These are phyloP conservation scores for Cymodocea nodosa DNA, from an alignment of 116 monocot genomes.

Conservation along the genomic window DNA sequence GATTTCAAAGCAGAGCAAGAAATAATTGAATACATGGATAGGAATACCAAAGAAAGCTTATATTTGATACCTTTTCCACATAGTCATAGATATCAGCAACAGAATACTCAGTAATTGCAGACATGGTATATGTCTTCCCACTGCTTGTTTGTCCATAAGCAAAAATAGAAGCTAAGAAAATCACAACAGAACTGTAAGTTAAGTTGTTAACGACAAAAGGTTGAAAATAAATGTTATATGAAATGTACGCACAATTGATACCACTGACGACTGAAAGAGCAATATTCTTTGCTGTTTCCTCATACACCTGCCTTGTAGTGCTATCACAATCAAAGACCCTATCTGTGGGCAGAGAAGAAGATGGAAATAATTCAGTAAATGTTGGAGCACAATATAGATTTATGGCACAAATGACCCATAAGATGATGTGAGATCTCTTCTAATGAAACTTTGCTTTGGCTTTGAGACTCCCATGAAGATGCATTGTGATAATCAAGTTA, in stretches of 20 bases:
- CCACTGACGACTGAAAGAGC: slow-evolving; percentile 88
- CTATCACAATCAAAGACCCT: slow-evolving; percentile 62
- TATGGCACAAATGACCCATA: no score
- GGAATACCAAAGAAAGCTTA: background rate
- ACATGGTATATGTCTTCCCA: slow-evolving; percentile 98
- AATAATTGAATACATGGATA: background rate
- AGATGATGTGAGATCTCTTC: no score
- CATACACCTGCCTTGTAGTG: slow-evolving; percentile 76
- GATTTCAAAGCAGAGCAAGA: no score
- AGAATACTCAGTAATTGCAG: slow-evolving; percentile 72
- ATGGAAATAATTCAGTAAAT: background rate
- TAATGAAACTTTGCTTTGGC: no score
- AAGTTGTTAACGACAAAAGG: background rate
- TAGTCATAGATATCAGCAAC: slow-evolving; percentile 86
- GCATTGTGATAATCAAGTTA: no score
- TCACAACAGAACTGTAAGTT: background rate
- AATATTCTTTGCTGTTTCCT: slow-evolving; percentile 90
- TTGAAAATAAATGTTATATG: background rate
- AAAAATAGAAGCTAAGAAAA: slow-evolving; percentile 81
- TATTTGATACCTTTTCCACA: slow-evolving; percentile 47
- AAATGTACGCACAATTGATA: slow-evolving; percentile 62
- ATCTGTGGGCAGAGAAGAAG: slow-evolving; percentile 21
- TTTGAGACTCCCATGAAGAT: no score
- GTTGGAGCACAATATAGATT: no score
- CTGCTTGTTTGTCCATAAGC: slow-evolving; percentile 99